phyloP scores from a whole-genome alignment of 345 rosid species.

The Pistacia vera region DNA sequence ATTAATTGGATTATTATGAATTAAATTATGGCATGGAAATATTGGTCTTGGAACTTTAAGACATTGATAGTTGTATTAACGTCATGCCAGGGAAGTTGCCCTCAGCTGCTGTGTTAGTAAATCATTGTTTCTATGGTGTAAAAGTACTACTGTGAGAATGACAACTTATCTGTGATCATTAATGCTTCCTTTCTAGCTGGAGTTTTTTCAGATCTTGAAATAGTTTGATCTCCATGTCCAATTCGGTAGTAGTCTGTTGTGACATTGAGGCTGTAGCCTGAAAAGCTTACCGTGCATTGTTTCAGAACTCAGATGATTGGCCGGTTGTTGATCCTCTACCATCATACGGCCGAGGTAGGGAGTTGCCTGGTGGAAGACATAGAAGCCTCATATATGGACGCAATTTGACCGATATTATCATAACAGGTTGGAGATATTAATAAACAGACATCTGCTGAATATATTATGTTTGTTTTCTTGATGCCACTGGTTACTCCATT shows the following conservation, averaged over 20 bases:
- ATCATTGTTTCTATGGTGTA: slow-evolving; percentile 12
- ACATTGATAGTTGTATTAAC: not conserved
- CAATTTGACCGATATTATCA: slow-evolving; percentile 87
- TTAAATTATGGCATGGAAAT: not conserved
- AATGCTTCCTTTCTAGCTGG: slow-evolving; percentile 10
- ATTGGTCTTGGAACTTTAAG: not conserved
- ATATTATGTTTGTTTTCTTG: slow-evolving; percentile 18
- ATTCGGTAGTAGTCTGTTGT: slow-evolving; percentile 7
- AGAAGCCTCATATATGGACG: slow-evolving; percentile 89
- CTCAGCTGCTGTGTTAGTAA: slow-evolving; percentile 4
- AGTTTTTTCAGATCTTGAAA: not conserved
- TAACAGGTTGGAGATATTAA: slow-evolving; percentile 66
- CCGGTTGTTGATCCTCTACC: slow-evolving; percentile 95
- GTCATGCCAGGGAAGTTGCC: not conserved
- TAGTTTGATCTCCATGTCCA: slow-evolving; percentile 13
- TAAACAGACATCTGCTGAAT: slow-evolving; percentile 3
- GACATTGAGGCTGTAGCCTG: not conserved
- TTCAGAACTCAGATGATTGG: slow-evolving; percentile 81
- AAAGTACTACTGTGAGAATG: slow-evolving; percentile 12
- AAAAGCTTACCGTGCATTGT: slow-evolving; percentile 22
- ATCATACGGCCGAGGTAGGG: slow-evolving; percentile 96
- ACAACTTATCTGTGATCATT: slow-evolving; percentile 14
- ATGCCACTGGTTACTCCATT: slow-evolving; percentile 21
- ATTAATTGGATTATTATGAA: not conserved
- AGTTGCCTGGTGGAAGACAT: slow-evolving; percentile 85